Conservation (phyloP, 805 yeast genomes). For the Candida sphagnicola region DNA sequence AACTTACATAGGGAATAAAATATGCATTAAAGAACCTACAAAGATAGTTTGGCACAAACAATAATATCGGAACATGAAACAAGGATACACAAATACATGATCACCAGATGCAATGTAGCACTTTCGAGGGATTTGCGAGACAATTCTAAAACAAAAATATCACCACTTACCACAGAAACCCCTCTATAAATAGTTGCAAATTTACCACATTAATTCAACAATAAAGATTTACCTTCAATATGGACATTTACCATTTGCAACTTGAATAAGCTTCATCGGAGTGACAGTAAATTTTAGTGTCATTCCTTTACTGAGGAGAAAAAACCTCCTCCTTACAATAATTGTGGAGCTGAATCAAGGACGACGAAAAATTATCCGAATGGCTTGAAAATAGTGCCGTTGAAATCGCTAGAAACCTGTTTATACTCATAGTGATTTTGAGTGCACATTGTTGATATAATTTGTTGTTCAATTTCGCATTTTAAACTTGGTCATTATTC, state of each 20-base stretch:
- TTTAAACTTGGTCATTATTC: no score
- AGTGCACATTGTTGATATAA: neutral
- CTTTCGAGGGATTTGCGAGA: no score
- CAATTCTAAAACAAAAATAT: neutral
- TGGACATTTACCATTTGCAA: no score
- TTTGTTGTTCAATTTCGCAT: neutral
- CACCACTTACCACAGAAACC: neutral
- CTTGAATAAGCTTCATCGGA: neutral
- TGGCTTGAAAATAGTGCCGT: neutral
- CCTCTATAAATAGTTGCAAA: neutral
- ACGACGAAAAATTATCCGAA: neutral
- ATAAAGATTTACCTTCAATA: neutral
- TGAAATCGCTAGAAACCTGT: neutral
- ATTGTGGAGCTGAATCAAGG: neutral
- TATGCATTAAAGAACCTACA: no score
- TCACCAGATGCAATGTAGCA: no score
- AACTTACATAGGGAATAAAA: no score
- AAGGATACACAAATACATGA: no score
- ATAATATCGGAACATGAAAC: no score
- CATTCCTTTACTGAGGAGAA: neutral
- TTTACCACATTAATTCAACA: neutral
- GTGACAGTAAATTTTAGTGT: neutral
- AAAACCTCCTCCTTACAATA: neutral
- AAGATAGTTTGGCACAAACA: no score
- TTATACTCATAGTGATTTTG: neutral